Evolutionary conservation across 345 rosid genomes (phyloP), one percentile per base, ranked within the genome.

Genomic region (Gossypium arboreum): DNA sequence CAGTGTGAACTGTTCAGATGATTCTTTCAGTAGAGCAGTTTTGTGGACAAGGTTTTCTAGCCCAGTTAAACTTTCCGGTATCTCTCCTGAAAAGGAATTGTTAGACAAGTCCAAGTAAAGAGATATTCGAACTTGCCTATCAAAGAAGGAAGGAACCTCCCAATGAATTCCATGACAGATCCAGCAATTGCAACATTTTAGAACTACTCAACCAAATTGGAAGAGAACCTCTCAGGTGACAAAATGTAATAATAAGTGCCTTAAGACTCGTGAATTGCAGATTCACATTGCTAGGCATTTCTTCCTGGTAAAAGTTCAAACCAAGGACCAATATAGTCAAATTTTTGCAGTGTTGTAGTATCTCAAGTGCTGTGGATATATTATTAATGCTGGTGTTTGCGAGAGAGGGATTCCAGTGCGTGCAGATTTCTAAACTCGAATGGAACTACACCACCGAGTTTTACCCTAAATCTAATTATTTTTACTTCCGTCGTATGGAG

Each of bases 51-150:
- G 75, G 43, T 47, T 44, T 18, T 4, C 73, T 2, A 84, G 39
- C 64, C 55, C 24, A 5, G 76, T 80, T 45, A 82, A 58, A 57
- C 76, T 73, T 58, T 16, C 52, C 0, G 85, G 79, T 34, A 84
- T 80, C 24, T 72, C 68, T 16, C 83, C 85, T 1, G 73, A 16
- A 43, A 84, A 80, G 8, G 81, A 82, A 71, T 82, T 84, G 52
- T 71, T 27, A 4, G 74, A 80, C 17, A 82, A 59, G 74, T 55
- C 77, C 77, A 84, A 17, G 77, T 80, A 84, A 15, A 73, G 29
- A 84, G 87, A 48, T 0, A 34, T 0, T 29, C 51, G 78, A 84
- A 82, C 1, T 45, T 18, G 24, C 51, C 57, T 41, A 60, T 1
- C 76, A 68, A 73, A 6, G 7, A 10, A 18, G 76, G 76, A 73